phyloP scores from a whole-genome alignment of 371 early-diverging fungal species.

The Mortierella sp. region DNA sequence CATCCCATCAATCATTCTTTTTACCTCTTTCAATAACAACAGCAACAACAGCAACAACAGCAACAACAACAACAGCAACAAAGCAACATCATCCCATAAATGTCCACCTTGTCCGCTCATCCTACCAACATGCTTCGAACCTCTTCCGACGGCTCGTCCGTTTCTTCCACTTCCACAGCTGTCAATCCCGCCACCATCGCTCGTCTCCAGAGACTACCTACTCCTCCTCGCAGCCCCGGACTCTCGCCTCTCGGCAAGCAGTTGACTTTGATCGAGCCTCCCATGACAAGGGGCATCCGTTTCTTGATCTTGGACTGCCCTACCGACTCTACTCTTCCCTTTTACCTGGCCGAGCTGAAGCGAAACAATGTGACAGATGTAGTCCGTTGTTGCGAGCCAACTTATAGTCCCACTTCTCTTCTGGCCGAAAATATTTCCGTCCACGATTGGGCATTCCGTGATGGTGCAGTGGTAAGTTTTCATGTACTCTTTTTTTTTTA shows the following conservation, averaged over 20 bases:
- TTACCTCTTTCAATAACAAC: neutral
- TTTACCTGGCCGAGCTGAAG: slow-evolving; percentile 82
- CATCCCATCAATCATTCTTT: neutral
- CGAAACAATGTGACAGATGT: slow-evolving; percentile 83
- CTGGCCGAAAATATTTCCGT: slow-evolving; percentile 78
- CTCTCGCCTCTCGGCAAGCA: slow-evolving; percentile 65
- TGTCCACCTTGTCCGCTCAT: slow-evolving; percentile 15
- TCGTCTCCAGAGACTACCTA: slow-evolving; percentile 53
- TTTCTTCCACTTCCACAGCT: slow-evolving; percentile 24
- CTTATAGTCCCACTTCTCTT: slow-evolving; percentile 76
- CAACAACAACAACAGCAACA: too few relatives aligned
- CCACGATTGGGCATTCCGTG: slow-evolving; percentile 83
- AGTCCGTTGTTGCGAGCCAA: slow-evolving; percentile 93
- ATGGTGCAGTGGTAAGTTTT: slow-evolving; percentile 76
- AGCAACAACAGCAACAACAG: neutral
- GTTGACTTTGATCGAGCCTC: slow-evolving; percentile 71
- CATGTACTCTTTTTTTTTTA: neutral
- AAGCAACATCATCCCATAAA: neutral
- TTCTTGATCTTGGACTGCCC: slow-evolving; percentile 94
- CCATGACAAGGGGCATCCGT: slow-evolving; percentile 69
- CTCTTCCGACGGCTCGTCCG: slow-evolving; percentile 26
- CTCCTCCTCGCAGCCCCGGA: slow-evolving; percentile 53
- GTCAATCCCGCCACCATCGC: slow-evolving; percentile 41
- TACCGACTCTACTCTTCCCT: slow-evolving; percentile 81
- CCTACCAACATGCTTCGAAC: slow-evolving; percentile 8